phyloP scores from a whole-genome alignment of 75 land plant genomes.

The Adiantum capillusveneris region DNA sequence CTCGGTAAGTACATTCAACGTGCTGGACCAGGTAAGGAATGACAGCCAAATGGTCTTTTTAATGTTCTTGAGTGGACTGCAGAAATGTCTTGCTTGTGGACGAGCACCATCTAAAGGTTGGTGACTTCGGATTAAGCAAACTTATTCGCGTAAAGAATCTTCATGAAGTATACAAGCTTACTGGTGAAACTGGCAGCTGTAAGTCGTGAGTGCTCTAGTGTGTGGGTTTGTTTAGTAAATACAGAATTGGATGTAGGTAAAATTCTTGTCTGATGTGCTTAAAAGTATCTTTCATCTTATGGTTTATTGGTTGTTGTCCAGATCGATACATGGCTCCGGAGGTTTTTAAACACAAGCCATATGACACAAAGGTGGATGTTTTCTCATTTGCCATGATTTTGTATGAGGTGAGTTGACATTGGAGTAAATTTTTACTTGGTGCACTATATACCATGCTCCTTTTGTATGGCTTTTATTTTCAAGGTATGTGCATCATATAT shows the following conservation, averaged over 20 bases:
- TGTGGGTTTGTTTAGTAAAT: too few species aligned
- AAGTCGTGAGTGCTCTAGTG: too few species aligned
- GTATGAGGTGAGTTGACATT: slow-evolving; percentile 52
- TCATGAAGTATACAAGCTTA: slow-evolving; percentile 89
- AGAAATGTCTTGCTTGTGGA: slow-evolving; percentile 79
- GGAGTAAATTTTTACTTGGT: slow-evolving; percentile 62
- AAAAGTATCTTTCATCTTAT: too few species aligned
- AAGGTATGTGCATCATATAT: too few species aligned
- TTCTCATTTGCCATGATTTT: slow-evolving; percentile 84
- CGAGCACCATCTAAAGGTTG: slow-evolving; percentile 71
- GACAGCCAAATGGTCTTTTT: too few species aligned
- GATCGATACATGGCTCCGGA: slow-evolving; percentile 90
- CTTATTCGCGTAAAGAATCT: slow-evolving; percentile 67
- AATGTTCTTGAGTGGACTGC: too few species aligned
- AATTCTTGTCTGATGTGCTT: too few species aligned
- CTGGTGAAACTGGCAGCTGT: slow-evolving; percentile 98
- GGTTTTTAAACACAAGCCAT: slow-evolving; percentile 54
- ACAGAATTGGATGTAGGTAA: too few species aligned
- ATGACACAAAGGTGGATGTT: slow-evolving; percentile 85
- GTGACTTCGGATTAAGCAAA: slow-evolving; percentile 94
- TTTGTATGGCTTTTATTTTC: too few species aligned
- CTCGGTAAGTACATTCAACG: slow-evolving; percentile 70
- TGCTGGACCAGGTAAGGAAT: too few species aligned
- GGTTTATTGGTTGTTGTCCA: slow-evolving; percentile 19
- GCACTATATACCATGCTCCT: too few species aligned